phyloP scores from a whole-genome alignment of 371 early-diverging fungal species.

The Dichotomocladium elegans region DNA sequence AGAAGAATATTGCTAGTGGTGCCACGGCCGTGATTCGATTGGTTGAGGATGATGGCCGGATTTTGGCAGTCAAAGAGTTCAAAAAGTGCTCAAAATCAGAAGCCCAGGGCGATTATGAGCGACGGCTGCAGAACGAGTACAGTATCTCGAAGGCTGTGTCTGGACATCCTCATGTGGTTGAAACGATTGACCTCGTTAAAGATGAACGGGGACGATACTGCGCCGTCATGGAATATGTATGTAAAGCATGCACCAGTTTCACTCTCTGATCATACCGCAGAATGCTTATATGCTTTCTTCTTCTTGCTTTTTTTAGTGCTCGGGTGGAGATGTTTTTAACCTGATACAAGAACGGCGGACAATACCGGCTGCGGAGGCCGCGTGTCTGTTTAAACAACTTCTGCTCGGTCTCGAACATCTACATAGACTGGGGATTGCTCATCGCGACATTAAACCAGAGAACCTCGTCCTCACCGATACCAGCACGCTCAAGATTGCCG shows the following conservation, averaged over 20 bases:
- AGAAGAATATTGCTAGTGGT: conserved; percentile 42
- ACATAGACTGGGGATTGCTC: conserved; percentile 89
- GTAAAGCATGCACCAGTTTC: too few relatives aligned
- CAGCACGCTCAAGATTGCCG: conserved; percentile 93
- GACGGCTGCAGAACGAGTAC: conserved; percentile 69
- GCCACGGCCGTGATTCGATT: conserved; percentile 62
- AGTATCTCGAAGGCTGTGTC: conserved; percentile 63
- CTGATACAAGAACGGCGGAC: conserved; percentile 32
- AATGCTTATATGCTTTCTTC: neutral
- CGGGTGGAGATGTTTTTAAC: conserved; percentile 63
- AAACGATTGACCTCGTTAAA: conserved; percentile 66
- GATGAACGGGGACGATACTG: conserved; percentile 54
- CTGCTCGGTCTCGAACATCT: conserved; percentile 94
- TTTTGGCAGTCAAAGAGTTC: conserved; percentile 62
- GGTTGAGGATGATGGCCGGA: conserved; percentile 41
- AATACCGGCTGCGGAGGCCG: conserved; percentile 41
- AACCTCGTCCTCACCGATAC: conserved; percentile 85
- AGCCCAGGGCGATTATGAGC: conserved; percentile 57
- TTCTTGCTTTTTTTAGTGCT: conserved; percentile 31
- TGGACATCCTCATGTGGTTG: conserved; percentile 67
- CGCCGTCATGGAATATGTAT: conserved; percentile 68
- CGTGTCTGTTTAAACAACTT: conserved; percentile 79
- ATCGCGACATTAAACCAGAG: conserved; percentile 89
- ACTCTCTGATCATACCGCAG: neutral
- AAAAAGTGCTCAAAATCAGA: conserved; percentile 50